Base-by-base conservation (phyloP, 164 flowering plant species). In the Euptelea pleiosperma region DNA sequence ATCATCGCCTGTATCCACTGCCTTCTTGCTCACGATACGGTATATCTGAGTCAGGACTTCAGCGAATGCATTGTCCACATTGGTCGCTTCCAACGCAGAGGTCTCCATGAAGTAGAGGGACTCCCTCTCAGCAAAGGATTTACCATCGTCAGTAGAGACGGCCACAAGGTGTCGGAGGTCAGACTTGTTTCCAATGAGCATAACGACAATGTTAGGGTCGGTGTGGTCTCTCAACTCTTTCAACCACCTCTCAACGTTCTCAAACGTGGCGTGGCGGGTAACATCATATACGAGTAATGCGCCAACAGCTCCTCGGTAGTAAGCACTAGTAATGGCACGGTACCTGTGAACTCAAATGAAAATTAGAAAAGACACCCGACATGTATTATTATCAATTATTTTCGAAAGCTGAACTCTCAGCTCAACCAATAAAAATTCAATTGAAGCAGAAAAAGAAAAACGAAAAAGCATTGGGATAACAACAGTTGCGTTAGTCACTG, bases 261-360 rank as follows among this genome's bases (percentile, higher is more conserved):
- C 87, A 64, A 80, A 84, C 6, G 90, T 84, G 16, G 82, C 36
- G 24, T 78, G 76, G 19, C 89, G 70, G 33, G 86, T 83, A 19
- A 83, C 82, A 60, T 83, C 89, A 50, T 80, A 83, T 28, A 82
- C 87, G 19, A 82, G 81, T 19, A 82, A 65, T 37, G 87, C 87
- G 52, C 87, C 89, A 14, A 83, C 86, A 14, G 89, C 89, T 31
- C 89, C 89, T 57, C 89, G 66, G 55, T 83, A 83, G 63, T 83
- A 83, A 51, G 89, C 86, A 70, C 89, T 83, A 1, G 89, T 83
- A n/a, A 83, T 83, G 52, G 89, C 89, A 44, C 89, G 80, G 71
- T 83, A 83, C 78, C 89, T 83, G 48, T n/a, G n/a, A 25, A 41
- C 26, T 42, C 37, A 42, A 44, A 19, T 9, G 40, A 55, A 14